Evolutionary conservation across 2,329 filamentous ascomycete species (phyloP), one percentile per base, ranked within the genome.

Genomic region (Fusarium sp.): DNA sequence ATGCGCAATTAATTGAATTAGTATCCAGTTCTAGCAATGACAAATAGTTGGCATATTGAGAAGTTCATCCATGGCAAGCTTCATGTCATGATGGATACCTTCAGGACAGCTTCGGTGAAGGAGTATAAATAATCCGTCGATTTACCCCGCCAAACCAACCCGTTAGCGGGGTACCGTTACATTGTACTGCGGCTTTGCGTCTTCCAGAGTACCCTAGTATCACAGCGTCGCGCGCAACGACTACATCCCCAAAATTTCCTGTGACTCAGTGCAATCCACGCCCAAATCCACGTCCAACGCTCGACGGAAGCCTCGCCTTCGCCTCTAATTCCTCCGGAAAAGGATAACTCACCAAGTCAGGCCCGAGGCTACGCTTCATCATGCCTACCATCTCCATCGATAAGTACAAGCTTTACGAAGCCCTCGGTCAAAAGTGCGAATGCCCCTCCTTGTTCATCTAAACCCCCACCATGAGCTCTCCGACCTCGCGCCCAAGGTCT

Each of bases 341-440:
- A 62, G 59, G 60, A 72, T 41, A 20, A 53, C 41, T 41, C 30
- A 32, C 52, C 11, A 58, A 59, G 38, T 40, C 41, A 75, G 73
- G 73, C 64, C 63, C 71, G 73, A 72, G 70, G 74, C 63, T 66
- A 67, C 63, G 59, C 77, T 75, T 80, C 80, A 81, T 64, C 74
- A 98, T 98, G 96, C 96, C 96, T 84, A 99, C 96, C 81, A 98
- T 99, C 77, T 88, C 92, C 76, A 95, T 98, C 77, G 93, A 98
- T 87, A 99, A 98, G 86, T 95, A 94, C 78, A 93, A 92, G 80
- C 93, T 99, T 80, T 98, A 93, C 88, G 91, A 97, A 85, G 94
- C 93, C 81, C 89, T 99, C 66, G 95, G 94, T 79, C 91, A 91
- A 84, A 91, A 96, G 89, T 98, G 82, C 76, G 83, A 78, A 69